phyloP scores from a whole-genome alignment of 805 yeast genomes.

The Tetrapisispora nanseiensis region DNA sequence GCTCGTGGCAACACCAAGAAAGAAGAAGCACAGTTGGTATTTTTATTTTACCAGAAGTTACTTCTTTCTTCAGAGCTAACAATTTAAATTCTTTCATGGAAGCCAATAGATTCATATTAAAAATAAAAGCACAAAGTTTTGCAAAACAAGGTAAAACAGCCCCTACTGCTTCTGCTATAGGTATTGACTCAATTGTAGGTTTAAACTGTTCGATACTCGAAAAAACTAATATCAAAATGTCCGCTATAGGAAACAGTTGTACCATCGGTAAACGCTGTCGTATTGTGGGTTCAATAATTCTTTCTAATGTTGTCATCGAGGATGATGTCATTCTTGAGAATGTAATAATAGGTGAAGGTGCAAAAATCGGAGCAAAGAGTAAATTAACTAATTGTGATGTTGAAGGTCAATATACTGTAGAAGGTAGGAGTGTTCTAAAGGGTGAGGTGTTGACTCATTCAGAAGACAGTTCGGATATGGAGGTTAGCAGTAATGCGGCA shows the following conservation, averaged over 20 bases:
- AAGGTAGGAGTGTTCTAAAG: conserved; percentile 41
- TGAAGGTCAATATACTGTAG: conserved; percentile 68
- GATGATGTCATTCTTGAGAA: conserved; percentile 75
- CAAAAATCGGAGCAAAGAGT: conserved; percentile 52
- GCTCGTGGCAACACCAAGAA: conserved; percentile 77
- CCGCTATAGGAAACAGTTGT: conserved; percentile 70
- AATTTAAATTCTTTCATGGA: conserved; percentile 79
- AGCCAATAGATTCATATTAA: conserved; percentile 72
- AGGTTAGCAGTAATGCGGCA: conserved; percentile 20
- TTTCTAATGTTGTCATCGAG: conserved; percentile 60
- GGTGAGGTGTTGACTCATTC: conserved; percentile 46
- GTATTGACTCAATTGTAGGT: conserved; percentile 80
- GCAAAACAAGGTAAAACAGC: conserved; percentile 19
- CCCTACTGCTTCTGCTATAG: conserved; percentile 58
- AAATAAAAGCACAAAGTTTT: conserved; percentile 43
- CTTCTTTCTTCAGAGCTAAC: conserved; percentile 63
- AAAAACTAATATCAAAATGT: conserved; percentile 74
- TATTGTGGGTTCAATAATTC: conserved; percentile 73
- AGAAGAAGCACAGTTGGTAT: conserved; percentile 55
- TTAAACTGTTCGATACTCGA: conserved; percentile 61
- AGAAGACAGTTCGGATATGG: conserved; percentile 18
- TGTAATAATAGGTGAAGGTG: conserved; percentile 70
- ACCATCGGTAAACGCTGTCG: conserved; percentile 77
- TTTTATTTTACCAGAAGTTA: conserved; percentile 55
- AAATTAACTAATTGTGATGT: conserved; percentile 74